phyloP scores from a whole-genome alignment of 1,284 basidiomycete species.

The Pseudomicrostroma phylloplanum region DNA sequence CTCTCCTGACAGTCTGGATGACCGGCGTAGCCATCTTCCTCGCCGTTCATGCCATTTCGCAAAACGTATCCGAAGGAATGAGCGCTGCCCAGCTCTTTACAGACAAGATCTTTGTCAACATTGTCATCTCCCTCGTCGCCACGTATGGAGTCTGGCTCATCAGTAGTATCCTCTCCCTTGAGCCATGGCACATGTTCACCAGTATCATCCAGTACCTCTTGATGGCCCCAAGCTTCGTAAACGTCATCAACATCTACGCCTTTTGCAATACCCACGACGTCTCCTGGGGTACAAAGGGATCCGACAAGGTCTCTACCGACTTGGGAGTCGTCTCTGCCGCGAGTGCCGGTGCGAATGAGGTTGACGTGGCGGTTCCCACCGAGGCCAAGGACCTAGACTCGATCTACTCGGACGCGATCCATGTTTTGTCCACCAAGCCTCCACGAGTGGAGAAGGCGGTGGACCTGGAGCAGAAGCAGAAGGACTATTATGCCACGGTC shows the following conservation, averaged over 20 bases:
- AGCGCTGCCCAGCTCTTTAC: constrained; percentile 20
- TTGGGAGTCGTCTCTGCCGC: constrained; percentile 32
- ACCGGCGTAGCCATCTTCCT: constrained; percentile 41
- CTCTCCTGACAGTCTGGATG: constrained; percentile 44
- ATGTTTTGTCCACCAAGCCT: constrained; percentile 36
- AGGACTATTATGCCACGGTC: constrained; percentile 27
- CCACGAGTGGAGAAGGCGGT: constrained; percentile 19
- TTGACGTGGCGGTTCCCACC: constrained; percentile 44
- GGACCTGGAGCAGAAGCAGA: constrained; percentile 40
- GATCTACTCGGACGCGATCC: constrained; percentile 47
- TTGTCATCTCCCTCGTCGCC: constrained; percentile 45
- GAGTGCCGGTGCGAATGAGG: constrained; percentile 24
- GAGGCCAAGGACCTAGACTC: constrained; percentile 44
- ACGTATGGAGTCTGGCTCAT: constrained; percentile 47
- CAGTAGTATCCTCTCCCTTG: constrained; percentile 42
- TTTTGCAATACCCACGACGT: constrained; percentile 48
- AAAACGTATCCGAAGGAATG: constrained; percentile 16
- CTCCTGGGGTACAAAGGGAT: constrained; percentile 49
- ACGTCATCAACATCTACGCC: constrained; percentile 48
- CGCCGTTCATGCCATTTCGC: constrained; percentile 32
- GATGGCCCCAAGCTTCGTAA: constrained; percentile 46
- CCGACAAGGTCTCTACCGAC: constrained; percentile 39
- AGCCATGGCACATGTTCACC: constrained; percentile 49
- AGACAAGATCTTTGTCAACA: constrained; percentile 40
- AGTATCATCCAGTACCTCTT: constrained; percentile 46